Evolutionary conservation across 306 rosid genomes (phyloP).

Genomic region (Pyrus betulifolia): DNA sequence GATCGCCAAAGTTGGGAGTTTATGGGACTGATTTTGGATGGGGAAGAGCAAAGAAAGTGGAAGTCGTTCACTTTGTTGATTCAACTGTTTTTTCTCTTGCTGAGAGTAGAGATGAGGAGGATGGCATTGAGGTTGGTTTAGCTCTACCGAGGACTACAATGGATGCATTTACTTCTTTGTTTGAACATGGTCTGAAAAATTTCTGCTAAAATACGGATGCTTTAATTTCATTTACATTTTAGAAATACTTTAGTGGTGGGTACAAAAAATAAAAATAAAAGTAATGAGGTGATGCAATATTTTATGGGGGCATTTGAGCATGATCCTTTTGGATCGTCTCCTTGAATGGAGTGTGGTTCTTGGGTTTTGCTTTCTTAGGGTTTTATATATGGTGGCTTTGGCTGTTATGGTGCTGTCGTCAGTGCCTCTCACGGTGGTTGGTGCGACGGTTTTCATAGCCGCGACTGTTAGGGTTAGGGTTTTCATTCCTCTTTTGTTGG

Average conservation of each 20-base stretch:
- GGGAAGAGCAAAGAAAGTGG: not conserved
- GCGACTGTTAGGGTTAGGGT: not conserved
- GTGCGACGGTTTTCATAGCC: not conserved
- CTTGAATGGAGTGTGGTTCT: not conserved
- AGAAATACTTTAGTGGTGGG: not conserved
- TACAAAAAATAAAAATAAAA: not conserved
- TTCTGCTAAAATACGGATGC: not conserved
- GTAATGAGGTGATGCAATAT: not conserved
- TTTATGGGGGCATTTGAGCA: not conserved
- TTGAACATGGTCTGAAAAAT: not conserved
- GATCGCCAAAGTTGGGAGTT: slow-evolving; percentile 1
- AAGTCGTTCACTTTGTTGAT: not conserved
- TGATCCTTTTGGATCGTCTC: not conserved
- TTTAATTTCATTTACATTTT: not conserved
- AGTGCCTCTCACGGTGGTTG: not conserved
- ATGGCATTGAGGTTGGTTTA: slow-evolving; percentile 4
- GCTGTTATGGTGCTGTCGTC: not conserved
- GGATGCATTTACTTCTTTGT: not conserved
- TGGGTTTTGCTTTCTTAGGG: not conserved
- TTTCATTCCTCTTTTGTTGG: not conserved
- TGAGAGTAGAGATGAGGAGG: slow-evolving; percentile 4
- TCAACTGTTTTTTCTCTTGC: not conserved
- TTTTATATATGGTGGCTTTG: not conserved
- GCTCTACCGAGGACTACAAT: not conserved
- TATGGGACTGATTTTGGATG: slow-evolving; percentile 15